Evolutionary conservation across 257 asterid species (phyloP), one percentile per base, ranked within the genome.

Genomic region (Mentha longifolia): DNA sequence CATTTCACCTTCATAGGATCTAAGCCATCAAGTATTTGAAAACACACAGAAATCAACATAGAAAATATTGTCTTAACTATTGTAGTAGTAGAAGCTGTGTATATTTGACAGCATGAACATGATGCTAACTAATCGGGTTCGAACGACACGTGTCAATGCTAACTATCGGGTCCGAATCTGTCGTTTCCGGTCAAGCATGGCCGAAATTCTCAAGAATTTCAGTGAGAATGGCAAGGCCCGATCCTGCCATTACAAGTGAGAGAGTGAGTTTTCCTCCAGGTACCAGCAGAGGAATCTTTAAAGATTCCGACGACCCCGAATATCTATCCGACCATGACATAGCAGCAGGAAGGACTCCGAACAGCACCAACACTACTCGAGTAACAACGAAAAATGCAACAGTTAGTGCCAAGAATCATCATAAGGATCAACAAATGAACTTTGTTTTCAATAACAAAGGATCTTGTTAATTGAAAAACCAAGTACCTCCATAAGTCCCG

Each of bases 311-410:
- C 11, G 84, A 67, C 20, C 43, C 60, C 2, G 83, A 83, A 42
- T 91, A 89, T 74, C 96, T 81, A 62, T 89, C 96, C 4, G 87
- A 82, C 98, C 97, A 91, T 2, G 92, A 85, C 98, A 93, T 93
- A 55, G 96, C 92, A 43, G 96, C 97, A 8, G 97, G 97, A 67
- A 90, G 85, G 68, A 91, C 72, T 70, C 97, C 96, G 55, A 91
- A 93, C 75, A 93, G 83, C 77, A 91, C 92, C 82, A 93, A 59
- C 70, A 91, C 97, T 89, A 42, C 49, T 54, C 77, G 31, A 73
- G 39, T 61, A 39, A 60, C 7, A 14, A 30, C 14, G 7, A n/a
- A 45, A 47, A 47, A 15, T 47, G 55, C 9, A 15, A 3, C 37
- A 33, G 37, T 49, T n/a, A 28, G 31, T 28, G 31, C 31, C 3